Evolutionary conservation across 1,284 basidiomycete species (phyloP), one percentile per base, ranked within the genome.

Genomic region (Retiboletus fuscus): DNA sequence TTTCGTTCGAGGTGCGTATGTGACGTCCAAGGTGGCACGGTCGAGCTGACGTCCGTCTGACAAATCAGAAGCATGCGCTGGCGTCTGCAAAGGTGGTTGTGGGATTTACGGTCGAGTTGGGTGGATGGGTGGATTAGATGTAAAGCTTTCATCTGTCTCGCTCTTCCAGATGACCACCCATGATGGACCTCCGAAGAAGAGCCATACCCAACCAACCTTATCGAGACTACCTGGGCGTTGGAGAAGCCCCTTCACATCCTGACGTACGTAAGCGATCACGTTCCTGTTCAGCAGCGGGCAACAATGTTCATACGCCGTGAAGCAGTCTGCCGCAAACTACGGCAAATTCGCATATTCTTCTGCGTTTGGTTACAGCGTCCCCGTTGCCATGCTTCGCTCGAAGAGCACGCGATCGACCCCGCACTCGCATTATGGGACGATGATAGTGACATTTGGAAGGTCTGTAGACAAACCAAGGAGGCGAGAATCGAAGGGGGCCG

Each of bases 51-150:
- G n/a, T 15, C 8, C 8, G 34, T 34, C 34, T 43, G 64, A 65
- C 26, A 3, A 39, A 11, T 61, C 44, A 34, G 26, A 26, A 62
- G 74, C 74, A 75, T 30, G 75, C 73, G 13, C 83, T 94, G 15
- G 89, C 95, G 80, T 96, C 96, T 84, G 93, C 93, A 72, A 96
- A 96, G 86, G 88, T 96, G 51, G 93, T 93, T 24, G 89, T 93
- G 18, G 93, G 92, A 1, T 95, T 95, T 76, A 93, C 91, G 10
- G 87, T 96, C 74, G 96, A 94, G 84, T 85, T 96, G 57, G 92
- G 89, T 58, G 88, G 89, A 66, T 91, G 88, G 86, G 70, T 57
- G 11, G 60, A 68, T 30, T 75, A 73, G 66, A 47, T 60, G 34
- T 39, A 39, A 60, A 60, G 24, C 57, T 24, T 60, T 60, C 34